phyloP scores from a whole-genome alignment of 108 stramenopile genomes.

The Cyclotella baltica region DNA sequence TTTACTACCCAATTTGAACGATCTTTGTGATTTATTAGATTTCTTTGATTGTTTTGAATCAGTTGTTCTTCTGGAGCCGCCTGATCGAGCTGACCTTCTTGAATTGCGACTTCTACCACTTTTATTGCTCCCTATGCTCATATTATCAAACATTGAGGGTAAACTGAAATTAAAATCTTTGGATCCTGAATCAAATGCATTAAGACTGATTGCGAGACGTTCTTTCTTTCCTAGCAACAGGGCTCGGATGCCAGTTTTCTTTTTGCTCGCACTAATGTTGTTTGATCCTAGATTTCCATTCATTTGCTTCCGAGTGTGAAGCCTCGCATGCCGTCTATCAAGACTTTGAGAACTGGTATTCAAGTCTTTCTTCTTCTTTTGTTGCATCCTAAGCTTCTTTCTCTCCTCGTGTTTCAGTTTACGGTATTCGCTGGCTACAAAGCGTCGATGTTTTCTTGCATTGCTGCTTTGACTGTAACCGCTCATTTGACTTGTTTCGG shows the following conservation, averaged over 20 bases:
- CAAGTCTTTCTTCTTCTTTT: background rate
- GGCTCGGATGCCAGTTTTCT: conserved; percentile 2
- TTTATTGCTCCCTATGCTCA: background rate
- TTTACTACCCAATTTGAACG: background rate
- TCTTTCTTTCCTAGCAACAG: background rate
- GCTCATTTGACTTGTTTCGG: conserved; percentile 1
- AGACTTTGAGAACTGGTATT: conserved; percentile 1
- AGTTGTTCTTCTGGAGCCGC: background rate
- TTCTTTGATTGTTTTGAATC: conserved; percentile 13
- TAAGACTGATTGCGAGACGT: background rate
- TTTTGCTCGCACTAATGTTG: background rate
- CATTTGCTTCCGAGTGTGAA: background rate
- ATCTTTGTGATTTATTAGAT: background rate
- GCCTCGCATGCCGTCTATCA: background rate
- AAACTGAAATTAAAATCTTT: background rate
- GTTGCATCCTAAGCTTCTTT: background rate
- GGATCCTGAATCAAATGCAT: background rate
- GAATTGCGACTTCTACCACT: background rate
- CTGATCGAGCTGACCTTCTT: background rate
- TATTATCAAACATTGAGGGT: background rate
- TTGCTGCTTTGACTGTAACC: background rate
- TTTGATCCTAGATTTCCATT: background rate
- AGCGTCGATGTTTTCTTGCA: background rate
- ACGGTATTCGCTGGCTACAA: background rate
- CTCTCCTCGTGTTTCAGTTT: background rate